Conservation (phyloP, 1,284 basidiomycete species). For the Thelephora terrestris region DNA sequence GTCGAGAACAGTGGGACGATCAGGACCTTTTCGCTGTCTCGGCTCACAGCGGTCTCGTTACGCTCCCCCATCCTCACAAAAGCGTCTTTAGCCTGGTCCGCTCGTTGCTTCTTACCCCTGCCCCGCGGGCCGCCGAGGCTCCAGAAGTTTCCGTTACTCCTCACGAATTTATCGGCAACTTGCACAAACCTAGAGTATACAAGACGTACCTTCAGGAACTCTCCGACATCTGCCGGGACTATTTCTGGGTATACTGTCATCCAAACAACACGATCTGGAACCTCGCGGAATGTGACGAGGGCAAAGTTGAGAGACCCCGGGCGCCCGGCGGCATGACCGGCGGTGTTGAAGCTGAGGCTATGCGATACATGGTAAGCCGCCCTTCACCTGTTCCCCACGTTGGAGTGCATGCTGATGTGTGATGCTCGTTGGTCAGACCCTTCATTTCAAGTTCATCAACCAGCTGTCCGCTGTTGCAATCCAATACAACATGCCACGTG, state of each 20-base stretch:
- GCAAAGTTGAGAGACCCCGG: conserved; percentile 78
- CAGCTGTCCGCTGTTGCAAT: conserved; percentile 55
- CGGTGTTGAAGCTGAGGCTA: conserved; percentile 96
- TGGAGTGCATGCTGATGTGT: background rate
- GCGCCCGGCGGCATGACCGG: conserved; percentile 98
- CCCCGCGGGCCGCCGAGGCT: conserved; percentile 61
- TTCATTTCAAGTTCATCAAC: conserved; percentile 78
- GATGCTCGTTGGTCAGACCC: conserved; percentile 43
- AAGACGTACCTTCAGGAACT: conserved; percentile 88
- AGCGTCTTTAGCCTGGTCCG: conserved; percentile 62
- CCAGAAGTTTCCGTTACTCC: conserved; percentile 57
- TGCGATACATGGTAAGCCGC: conserved; percentile 78
- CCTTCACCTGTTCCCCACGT: background rate
- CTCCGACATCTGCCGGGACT: conserved; percentile 85
- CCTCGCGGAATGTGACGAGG: conserved; percentile 72
- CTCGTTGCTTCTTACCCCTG: conserved; percentile 61
- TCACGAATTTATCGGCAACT: conserved; percentile 81
- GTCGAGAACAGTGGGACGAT: conserved; percentile 48
- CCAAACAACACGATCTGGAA: conserved; percentile 88
- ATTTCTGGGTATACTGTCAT: conserved; percentile 99
- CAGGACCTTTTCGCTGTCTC: conserved; percentile 16
- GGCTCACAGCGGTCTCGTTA: conserved; percentile 38
- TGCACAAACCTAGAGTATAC: conserved; percentile 80
- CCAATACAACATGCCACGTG: conserved; percentile 51
- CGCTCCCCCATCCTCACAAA: conserved; percentile 62